Evolutionary conservation across 495 filamentous ascomycete species (phyloP), one percentile per base, ranked within the genome.

Genomic region (Aspergillus sparsus): DNA sequence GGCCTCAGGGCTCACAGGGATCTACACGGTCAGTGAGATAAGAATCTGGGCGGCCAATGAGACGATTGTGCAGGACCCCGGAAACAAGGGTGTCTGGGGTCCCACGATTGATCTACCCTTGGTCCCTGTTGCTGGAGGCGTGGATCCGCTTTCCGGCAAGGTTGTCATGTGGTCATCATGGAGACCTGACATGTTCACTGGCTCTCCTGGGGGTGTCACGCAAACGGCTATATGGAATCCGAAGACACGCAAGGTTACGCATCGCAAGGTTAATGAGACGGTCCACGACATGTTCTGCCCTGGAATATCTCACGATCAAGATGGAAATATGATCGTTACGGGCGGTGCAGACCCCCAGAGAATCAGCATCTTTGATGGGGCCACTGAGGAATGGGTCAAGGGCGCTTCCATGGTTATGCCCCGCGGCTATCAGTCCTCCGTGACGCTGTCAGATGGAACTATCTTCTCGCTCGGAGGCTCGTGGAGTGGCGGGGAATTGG

Each of bases 281-380:
- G 60, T 74, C 7, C 82, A 84, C 49, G 80, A 84, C 62, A 87
- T 88, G 82, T 88, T 87, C 62, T 87, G 85, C 66, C 84, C 85
- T 5, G 84, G 85, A 0, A 82, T 83, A 27, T 81, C 80, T 3
- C 61, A 80, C 7, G 78, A 82, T 57, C 63, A 71, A 21, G 70
- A 77, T 27, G 85, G 85, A 13, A 71, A 69, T n/a, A 71, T 83
- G 16, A 60, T 85, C 32, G 78, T 87, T 16, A 81, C 77, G 7
- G 85, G 85, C 2, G 84, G 83, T 6, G 67, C 69, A 44, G 73
- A 72, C 54, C 68, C 75, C 11, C 55, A 61, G 0, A 70, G 74
- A 34, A 81, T 77, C 11, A 83, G 78, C 57, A 73, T 83, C 45
- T 85, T 78, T 63, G 62, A 80, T 46, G 39, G 10, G 5, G 36